Percentiles rank a stretch among this genome's conserved stretches.
Evolutionary conservation across 495 filamentous ascomycete genomes (phyloP).

Genomic region (Geoglossum glabrum): DNA sequence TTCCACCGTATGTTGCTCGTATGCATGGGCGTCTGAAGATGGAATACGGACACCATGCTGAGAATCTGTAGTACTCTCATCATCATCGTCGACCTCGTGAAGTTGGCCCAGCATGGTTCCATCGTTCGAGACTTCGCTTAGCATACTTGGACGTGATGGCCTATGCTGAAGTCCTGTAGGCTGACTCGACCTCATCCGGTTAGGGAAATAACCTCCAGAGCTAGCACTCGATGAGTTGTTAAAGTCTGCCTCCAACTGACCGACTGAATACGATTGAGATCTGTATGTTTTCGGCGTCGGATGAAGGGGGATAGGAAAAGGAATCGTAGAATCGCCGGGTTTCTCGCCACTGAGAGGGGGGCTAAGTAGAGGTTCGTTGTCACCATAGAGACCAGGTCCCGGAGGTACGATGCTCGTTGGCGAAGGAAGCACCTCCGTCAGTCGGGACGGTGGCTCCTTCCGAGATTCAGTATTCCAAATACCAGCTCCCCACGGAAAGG

Average conservation of each 20-base stretch:
- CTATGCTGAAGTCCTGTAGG: constrained; percentile 51
- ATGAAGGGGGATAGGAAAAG: constrained; percentile 77
- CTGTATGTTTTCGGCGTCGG: constrained; percentile 84
- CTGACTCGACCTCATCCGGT: constrained; percentile 1
- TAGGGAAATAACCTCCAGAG: constrained; percentile 19
- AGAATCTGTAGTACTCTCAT: constrained; percentile 48
- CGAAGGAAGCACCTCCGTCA: constrained; percentile 58
- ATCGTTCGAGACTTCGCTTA: constrained; percentile 60
- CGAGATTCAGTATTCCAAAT: constrained; percentile 59
- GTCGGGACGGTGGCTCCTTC: constrained; percentile 52
- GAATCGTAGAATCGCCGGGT: constrained; percentile 26
- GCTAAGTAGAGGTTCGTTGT: constrained; percentile 12
- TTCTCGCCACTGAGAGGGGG: constrained; percentile 5
- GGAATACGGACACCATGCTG: constrained; percentile 37
- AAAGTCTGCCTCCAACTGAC: constrained; percentile 61
- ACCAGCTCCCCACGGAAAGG: constrained; percentile 53
- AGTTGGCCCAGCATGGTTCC: constrained; percentile 52
- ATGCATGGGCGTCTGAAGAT: constrained; percentile 40
- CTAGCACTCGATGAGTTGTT: constrained; percentile 22
- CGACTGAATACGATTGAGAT: constrained; percentile 92
- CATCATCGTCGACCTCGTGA: constrained; percentile 67
- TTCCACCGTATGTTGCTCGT: constrained; percentile 52
- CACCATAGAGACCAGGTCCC: constrained; percentile 16
- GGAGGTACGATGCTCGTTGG: constrained; percentile 32
- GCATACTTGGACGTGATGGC: constrained; percentile 67